Conservation (phyloP, 805 yeast species). For the Maudiozyma turicensis region DNA sequence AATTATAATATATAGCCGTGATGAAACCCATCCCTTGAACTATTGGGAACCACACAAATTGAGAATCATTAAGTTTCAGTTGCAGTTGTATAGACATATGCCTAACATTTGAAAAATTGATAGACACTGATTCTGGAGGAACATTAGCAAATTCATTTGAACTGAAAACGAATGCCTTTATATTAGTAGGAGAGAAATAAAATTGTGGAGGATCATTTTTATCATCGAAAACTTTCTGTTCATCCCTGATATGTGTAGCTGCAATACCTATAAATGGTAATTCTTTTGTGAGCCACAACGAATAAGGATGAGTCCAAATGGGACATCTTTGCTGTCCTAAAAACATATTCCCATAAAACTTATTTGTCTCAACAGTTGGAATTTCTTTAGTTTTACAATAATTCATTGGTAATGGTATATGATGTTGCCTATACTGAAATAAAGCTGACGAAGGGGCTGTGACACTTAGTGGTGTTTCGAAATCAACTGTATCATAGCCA, state of each 20-base stretch:
- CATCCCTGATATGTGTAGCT: constrained; percentile 48
- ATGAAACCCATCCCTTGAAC: constrained; percentile 80
- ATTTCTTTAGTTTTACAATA: constrained; percentile 27
- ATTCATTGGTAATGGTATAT: constrained; percentile 28
- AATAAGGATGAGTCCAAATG: constrained; percentile 76
- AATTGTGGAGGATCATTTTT: constrained; percentile 47
- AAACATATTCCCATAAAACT: constrained; percentile 65
- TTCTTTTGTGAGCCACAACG: constrained; percentile 55
- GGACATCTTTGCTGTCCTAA: constrained; percentile 59
- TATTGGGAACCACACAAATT: constrained; percentile 45
- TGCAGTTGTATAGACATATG: constrained; percentile 30
- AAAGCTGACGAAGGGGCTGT: constrained; percentile 37
- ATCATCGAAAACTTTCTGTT: constrained; percentile 65
- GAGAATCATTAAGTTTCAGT: constrained; percentile 22
- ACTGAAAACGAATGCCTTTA: constrained; percentile 45
- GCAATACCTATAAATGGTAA: constrained; percentile 48
- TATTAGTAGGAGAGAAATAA: constrained; percentile 59
- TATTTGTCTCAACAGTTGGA: constrained; percentile 54
- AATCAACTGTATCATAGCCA: constrained; percentile 25
- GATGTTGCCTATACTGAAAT: constrained; percentile 30
- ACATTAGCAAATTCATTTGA: constrained; percentile 33
- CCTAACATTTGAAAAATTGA: constrained; percentile 24
- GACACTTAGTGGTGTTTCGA: constrained; percentile 35
- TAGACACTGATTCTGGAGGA: constrained; percentile 12
- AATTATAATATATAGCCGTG: constrained; percentile 49